A percentile compares a stretch with the other conserved stretches of the same genome.
Evolutionary conservation across 176 grass and related monocot genomes (phyloP).

Genomic region (Raddia distichophylla): DNA sequence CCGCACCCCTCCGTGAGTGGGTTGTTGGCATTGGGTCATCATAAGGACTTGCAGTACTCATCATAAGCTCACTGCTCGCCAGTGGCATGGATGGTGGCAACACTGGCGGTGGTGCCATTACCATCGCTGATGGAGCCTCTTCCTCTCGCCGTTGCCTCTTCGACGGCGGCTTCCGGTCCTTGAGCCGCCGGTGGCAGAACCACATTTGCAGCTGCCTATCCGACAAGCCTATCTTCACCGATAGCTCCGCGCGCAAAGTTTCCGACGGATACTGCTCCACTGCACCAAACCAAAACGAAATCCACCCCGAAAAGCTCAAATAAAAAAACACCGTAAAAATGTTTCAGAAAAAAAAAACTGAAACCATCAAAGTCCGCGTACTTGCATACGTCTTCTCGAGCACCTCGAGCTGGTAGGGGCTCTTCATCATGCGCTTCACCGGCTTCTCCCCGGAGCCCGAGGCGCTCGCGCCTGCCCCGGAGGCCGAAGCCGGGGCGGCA

Average conservation of each 20-base stretch:
- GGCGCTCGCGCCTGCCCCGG: conserved; percentile 18
- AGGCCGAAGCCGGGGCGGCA: conserved; percentile 15
- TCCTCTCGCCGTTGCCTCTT: conserved; percentile 70
- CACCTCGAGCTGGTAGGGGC: conserved; percentile 88
- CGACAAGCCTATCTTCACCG: conserved; percentile 72
- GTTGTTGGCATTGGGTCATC: conserved; percentile 37
- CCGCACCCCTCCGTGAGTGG: conserved; percentile 44
- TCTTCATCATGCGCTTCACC: conserved; percentile 94
- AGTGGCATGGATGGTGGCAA: conserved; percentile 48
- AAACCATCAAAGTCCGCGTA: conserved; percentile 42
- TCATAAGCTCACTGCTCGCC: conserved; percentile 44
- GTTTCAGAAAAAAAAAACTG: background rate
- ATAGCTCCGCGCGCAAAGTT: conserved; percentile 71
- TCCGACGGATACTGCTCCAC: conserved; percentile 89
- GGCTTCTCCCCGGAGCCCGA: conserved; percentile 63
- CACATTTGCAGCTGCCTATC: conserved; percentile 99
- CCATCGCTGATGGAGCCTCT: conserved; percentile 17
- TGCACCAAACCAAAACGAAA: conserved; percentile 50
- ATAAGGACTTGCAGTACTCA: conserved; percentile 28
- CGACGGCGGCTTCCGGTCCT: conserved; percentile 75
- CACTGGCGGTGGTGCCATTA: conserved; percentile 34
- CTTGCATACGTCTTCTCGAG: conserved; percentile 86
- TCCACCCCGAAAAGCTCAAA: conserved; percentile 24
- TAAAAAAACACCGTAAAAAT: background rate
- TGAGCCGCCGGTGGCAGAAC: conserved; percentile 96